Evolutionary conservation across 2,329 filamentous ascomycete species (phyloP).

Genomic region (Claviceps monticola): DNA sequence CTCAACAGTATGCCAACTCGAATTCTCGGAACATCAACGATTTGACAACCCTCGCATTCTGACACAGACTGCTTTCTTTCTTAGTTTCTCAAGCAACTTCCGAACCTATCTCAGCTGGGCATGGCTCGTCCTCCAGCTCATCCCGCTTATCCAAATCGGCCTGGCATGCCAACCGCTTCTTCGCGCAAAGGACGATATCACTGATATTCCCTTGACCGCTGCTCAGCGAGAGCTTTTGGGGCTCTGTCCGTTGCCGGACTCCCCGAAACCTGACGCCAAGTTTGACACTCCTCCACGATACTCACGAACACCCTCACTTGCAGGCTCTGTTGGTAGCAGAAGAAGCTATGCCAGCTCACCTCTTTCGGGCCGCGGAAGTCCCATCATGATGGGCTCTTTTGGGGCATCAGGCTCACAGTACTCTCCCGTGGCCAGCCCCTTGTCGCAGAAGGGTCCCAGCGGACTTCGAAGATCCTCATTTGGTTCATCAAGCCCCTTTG

Average conservation of each 20-base stretch:
- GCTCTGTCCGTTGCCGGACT: conserved; percentile 50
- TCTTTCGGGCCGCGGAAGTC: conserved; percentile 40
- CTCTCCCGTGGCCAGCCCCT: conserved; percentile 32
- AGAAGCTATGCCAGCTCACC: conserved; percentile 45
- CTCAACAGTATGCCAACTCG: conserved; percentile 21
- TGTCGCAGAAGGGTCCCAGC: conserved; percentile 55
- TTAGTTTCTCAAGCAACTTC: conserved; percentile 19
- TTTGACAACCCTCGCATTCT: background rate
- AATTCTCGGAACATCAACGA: background rate
- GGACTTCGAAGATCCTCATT: conserved; percentile 44
- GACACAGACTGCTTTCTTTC: background rate
- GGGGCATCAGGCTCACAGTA: conserved; percentile 32
- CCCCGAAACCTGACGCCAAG: conserved; percentile 50
- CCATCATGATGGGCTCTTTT: conserved; percentile 19
- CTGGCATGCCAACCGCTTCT: conserved; percentile 60
- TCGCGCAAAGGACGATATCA: conserved; percentile 58
- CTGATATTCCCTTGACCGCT: conserved; percentile 74
- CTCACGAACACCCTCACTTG: conserved; percentile 55
- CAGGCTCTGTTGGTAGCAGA: conserved; percentile 47
- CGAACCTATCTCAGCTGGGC: conserved; percentile 27
- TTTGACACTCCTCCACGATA: conserved; percentile 84
- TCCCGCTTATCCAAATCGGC: conserved; percentile 57
- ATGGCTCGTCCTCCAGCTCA: conserved; percentile 34
- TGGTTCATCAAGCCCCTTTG: conserved; percentile 41
- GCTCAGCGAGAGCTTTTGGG: conserved; percentile 70